Conservation (phyloP, 2,329 filamentous ascomycete genomes). For the Botryosphaeria agaves region DNA sequence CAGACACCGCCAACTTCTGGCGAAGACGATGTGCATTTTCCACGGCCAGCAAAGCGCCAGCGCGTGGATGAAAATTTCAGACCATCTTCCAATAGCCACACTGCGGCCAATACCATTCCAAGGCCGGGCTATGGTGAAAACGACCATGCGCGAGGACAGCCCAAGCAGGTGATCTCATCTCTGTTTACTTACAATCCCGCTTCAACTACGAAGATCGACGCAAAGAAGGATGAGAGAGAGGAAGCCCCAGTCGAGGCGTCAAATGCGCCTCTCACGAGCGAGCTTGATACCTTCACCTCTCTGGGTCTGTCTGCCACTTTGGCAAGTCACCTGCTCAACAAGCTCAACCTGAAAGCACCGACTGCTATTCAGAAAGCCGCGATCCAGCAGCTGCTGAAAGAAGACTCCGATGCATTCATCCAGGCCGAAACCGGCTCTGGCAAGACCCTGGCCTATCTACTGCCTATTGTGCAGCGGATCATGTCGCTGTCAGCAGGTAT, state of each 20-base stretch:
- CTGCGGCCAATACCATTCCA: constrained; percentile 1
- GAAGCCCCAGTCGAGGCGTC: constrained; percentile 50
- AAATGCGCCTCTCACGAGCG: constrained; percentile 75
- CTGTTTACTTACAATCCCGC: constrained; percentile 82
- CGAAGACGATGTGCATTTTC: constrained; percentile 8
- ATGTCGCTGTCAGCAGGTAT: constrained; percentile 48
- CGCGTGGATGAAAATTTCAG: constrained; percentile 5
- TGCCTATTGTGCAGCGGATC: constrained; percentile 82
- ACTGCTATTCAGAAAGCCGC: constrained; percentile 90
- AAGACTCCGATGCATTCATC: constrained; percentile 81
- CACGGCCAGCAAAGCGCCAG: constrained; percentile 6
- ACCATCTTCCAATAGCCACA: not conserved
- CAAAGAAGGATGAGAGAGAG: constrained; percentile 20
- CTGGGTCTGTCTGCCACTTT: constrained; percentile 68
- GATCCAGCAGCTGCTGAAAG: constrained; percentile 60
- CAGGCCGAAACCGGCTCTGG: constrained; percentile 95
- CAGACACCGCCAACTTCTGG: constrained; percentile 9
- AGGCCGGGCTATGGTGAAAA: constrained; percentile 6
- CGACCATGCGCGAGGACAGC: constrained; percentile 18
- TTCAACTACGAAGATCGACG: constrained; percentile 41
- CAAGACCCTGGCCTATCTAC: constrained; percentile 89
- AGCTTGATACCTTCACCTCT: constrained; percentile 70
- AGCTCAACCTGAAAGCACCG: constrained; percentile 76
- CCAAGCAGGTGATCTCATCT: constrained; percentile 63
- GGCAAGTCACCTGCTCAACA: constrained; percentile 66